phyloP scores from a whole-genome alignment of 345 rosid genomes.

The Corchorus capsularis region DNA sequence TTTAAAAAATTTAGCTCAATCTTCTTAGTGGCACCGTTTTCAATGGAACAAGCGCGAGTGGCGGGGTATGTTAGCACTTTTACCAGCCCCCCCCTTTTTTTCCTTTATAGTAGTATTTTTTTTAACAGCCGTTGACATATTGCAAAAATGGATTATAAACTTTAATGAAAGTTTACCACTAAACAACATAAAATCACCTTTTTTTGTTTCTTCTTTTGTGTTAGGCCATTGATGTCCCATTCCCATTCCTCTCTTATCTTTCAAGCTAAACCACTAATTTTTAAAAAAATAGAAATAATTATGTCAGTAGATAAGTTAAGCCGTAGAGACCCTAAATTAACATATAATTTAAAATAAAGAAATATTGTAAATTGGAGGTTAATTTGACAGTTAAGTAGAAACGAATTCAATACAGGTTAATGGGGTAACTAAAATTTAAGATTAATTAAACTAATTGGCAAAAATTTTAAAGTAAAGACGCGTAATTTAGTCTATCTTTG shows the following conservation, averaged over 20 bases:
- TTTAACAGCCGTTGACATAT: slow-evolving; percentile 45
- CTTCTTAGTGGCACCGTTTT: slow-evolving; percentile 29
- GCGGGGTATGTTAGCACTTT: slow-evolving; percentile 48
- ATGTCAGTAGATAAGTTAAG: too few relatives aligned
- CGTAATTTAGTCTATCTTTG: neutral
- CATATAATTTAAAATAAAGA: too few relatives aligned
- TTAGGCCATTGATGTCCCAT: slow-evolving; percentile 27
- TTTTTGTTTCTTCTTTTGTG: slow-evolving; percentile 24
- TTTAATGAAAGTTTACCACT: neutral
- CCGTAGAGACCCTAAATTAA: too few relatives aligned
- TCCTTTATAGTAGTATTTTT: neutral
- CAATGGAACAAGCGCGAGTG: slow-evolving; percentile 40
- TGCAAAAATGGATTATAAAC: neutral
- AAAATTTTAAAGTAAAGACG: neutral
- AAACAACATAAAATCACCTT: slow-evolving; percentile 3
- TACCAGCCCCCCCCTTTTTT: slow-evolving; percentile 20
- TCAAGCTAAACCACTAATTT: too few relatives aligned
- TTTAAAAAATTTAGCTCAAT: slow-evolving; percentile 11
- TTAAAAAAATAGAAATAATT: too few relatives aligned
- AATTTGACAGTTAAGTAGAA: too few relatives aligned
- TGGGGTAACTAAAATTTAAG: too few relatives aligned
- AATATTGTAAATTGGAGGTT: too few relatives aligned
- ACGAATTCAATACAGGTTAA: too few relatives aligned
- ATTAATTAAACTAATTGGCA: neutral
- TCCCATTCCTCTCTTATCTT: slow-evolving; percentile 23